phyloP scores from a whole-genome alignment of 768 basidiomycete species.

The Neoboletus subvelutipes region DNA sequence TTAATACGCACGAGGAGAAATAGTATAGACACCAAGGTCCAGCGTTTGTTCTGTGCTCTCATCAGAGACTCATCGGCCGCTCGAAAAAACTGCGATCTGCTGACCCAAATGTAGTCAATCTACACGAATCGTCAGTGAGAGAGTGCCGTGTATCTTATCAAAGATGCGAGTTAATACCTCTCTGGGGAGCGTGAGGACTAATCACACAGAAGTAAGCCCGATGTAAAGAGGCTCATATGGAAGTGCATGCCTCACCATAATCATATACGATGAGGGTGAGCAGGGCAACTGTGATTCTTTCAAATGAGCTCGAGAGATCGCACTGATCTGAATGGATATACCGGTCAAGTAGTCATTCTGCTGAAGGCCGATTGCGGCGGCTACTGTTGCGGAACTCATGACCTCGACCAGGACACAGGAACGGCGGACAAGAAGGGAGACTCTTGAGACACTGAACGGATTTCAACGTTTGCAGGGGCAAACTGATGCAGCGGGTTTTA shows the following conservation, averaged over 20 bases:
- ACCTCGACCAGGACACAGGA: background rate
- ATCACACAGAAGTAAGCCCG: background rate
- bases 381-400: background rate
- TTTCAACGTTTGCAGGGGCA: background rate
- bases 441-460: background rate
- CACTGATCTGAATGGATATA: background rate
- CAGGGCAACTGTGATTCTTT: background rate
- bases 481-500: background rate
- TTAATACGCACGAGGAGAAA: background rate
- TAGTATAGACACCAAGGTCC: background rate
- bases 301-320: background rate
- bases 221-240: background rate
- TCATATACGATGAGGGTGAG: slow-evolving; percentile 10
- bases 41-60: background rate
- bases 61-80: background rate
- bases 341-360: slow-evolving; percentile 5
- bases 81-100: background rate
- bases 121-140: background rate
- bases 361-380: background rate
- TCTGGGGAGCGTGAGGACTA: slow-evolving; percentile 8
- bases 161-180: background rate
- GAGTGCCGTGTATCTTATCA: background rate
- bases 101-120: background rate
- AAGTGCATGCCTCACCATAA: slow-evolving; percentile 2
- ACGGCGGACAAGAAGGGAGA: background rate